phyloP scores from a whole-genome alignment of 2,329 filamentous ascomycete genomes.

The Exophiala alcalophila region DNA sequence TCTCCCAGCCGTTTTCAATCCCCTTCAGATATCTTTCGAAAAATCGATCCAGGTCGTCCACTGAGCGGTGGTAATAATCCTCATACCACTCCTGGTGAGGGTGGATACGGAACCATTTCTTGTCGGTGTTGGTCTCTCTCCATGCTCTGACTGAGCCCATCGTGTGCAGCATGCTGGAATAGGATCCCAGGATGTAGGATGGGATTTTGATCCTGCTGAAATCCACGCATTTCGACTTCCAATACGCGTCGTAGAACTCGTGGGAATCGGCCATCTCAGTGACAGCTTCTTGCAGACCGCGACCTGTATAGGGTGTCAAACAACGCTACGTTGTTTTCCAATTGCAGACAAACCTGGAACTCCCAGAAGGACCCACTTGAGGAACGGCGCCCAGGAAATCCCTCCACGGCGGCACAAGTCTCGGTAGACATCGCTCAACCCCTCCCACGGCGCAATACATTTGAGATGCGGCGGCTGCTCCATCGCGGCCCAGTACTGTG shows the following conservation, averaged over 20 bases:
- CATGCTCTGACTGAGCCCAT: conserved; percentile 41
- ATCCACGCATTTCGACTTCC: conserved; percentile 29
- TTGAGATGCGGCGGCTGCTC: conserved; percentile 43
- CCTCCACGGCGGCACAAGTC: conserved; percentile 49
- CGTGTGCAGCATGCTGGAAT: conserved; percentile 30
- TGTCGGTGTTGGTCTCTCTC: conserved; percentile 36
- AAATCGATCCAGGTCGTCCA: conserved; percentile 42
- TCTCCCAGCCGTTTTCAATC: conserved; percentile 46
- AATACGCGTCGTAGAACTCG: conserved; percentile 26
- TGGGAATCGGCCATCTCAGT: conserved; percentile 6
- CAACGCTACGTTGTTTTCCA: background rate
- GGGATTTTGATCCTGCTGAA: conserved; percentile 34
- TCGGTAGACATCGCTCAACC: conserved; percentile 47
- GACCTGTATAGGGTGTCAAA: background rate
- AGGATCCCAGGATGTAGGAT: conserved; percentile 37
- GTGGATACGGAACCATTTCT: conserved; percentile 47
- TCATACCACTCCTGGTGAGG: conserved; percentile 49
- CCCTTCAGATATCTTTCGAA: conserved; percentile 49
- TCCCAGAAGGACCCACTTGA: conserved; percentile 17
- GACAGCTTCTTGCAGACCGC: conserved; percentile 13
- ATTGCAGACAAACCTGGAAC: conserved; percentile 9
- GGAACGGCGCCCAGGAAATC: conserved; percentile 13
- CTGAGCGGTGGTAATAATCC: conserved; percentile 38
- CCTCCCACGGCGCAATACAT: conserved; percentile 51
- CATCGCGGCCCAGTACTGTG: conserved; percentile 45